A percentile compares a stretch with the other conserved stretches of the same genome.
Conservation (phyloP, 78 protist genomes). For the Bigelowiella natans region DNA sequence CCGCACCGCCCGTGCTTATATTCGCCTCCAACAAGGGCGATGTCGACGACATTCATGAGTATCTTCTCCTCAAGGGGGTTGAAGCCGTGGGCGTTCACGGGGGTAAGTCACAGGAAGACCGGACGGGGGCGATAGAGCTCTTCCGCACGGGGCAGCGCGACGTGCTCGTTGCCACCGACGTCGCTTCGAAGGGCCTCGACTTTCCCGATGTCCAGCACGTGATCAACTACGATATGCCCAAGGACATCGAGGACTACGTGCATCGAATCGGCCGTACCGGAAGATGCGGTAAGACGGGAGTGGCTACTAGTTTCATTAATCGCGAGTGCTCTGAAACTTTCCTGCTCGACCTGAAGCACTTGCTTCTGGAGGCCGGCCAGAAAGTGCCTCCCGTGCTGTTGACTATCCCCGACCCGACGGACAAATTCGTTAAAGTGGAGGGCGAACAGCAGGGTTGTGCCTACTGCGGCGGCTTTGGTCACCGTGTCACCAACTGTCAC, state of each 20-base stretch:
- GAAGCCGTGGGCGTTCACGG: constrained; percentile 51
- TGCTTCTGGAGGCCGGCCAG: constrained; percentile 88
- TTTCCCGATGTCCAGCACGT: constrained; percentile 85
- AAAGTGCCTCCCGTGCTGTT: constrained; percentile 39
- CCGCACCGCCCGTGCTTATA: constrained; percentile 91
- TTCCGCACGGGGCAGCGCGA: constrained; percentile 62
- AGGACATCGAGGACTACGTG: constrained; percentile 84
- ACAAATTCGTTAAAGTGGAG: neutral
- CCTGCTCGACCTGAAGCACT: constrained; percentile 78
- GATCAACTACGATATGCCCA: constrained; percentile 84
- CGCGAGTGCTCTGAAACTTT: constrained; percentile 49
- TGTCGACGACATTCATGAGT: constrained; percentile 93
- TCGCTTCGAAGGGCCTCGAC: constrained; percentile 71
- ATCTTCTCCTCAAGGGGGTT: constrained; percentile 79
- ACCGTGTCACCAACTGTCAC: constrained; percentile 73
- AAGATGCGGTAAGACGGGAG: constrained; percentile 84
- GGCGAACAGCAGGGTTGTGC: constrained; percentile 51
- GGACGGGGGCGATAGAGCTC: constrained; percentile 67
- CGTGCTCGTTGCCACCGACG: constrained; percentile 82
- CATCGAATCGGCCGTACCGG: constrained; percentile 93
- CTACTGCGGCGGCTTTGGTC: constrained; percentile 94
- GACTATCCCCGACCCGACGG: constrained; percentile 17
- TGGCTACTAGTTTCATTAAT: constrained; percentile 70
- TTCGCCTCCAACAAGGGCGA: constrained; percentile 82
- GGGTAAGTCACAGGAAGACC: constrained; percentile 79